Conservation (phyloP, 306 rosid species). For the Pterocarpus santalinus region DNA sequence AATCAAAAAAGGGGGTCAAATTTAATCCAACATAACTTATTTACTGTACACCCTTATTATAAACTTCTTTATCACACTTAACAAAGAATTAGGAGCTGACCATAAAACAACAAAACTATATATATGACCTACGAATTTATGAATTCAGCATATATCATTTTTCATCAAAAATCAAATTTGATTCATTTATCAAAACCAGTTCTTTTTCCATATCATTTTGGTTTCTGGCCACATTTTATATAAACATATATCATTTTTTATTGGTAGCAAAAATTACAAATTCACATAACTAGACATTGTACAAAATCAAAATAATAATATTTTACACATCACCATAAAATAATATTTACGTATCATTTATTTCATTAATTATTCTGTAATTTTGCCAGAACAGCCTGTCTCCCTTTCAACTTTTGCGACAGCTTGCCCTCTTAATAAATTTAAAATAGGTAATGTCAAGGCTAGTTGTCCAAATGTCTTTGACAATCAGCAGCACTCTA, state of each 20-base stretch:
- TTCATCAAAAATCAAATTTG: background rate
- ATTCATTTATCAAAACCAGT: background rate
- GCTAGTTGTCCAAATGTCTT: constrained; percentile 11
- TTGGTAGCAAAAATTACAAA: background rate
- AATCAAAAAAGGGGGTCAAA: no score
- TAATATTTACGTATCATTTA: background rate
- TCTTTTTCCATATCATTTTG: no score
- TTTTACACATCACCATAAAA: no score
- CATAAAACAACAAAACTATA: no score
- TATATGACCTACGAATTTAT: background rate
- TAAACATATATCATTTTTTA: background rate
- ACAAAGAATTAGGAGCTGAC: no score
- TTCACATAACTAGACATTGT: background rate
- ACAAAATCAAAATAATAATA: background rate
- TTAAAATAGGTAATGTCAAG: constrained; percentile 2
- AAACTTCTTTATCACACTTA: no score
- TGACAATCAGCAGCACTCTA: constrained; percentile 39
- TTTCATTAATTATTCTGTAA: background rate
- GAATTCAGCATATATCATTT: background rate
- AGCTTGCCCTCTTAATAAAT: constrained; percentile 11
- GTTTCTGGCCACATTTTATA: background rate
- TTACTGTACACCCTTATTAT: no score
- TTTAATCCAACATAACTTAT: no score
- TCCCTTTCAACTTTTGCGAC: constrained; percentile 17
- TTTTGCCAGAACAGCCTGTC: background rate